Conservation (phyloP, 2,329 filamentous ascomycete genomes). For the Fusarium nelsonii region DNA sequence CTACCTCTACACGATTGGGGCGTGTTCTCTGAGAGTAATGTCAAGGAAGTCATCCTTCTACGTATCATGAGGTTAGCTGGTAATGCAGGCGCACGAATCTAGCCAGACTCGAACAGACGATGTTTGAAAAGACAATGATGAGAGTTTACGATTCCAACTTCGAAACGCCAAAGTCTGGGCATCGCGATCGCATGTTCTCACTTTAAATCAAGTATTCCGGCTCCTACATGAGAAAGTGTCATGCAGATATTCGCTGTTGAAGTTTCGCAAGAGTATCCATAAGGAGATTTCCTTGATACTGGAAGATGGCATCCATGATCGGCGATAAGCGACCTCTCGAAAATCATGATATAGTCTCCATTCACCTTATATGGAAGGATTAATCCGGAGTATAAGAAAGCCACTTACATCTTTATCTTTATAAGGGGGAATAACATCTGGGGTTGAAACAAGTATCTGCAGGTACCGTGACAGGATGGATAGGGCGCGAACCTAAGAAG, state of each 20-base stretch:
- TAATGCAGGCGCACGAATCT: background rate
- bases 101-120: background rate
- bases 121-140: background rate
- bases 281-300: background rate
- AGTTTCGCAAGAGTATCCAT: background rate
- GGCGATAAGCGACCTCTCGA: background rate
- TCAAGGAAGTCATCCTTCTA: background rate
- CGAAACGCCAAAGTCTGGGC: slow-evolving; percentile 2
- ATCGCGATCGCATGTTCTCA: background rate
- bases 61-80: background rate
- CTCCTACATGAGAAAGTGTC: background rate
- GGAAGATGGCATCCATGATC: background rate
- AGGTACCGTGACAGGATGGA: background rate
- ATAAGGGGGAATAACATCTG: background rate
- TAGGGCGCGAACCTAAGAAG: background rate
- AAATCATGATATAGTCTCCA: background rate
- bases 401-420: background rate
- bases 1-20: background rate
- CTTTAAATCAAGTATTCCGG: background rate
- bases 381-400: background rate
- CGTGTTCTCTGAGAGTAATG: background rate
- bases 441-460: slow-evolving; percentile 1
- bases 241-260: background rate
- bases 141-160: background rate
- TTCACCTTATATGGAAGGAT: background rate